Base-by-base conservation (phyloP, 2,329 filamentous ascomycete species). In the Fusarium albosuccineum region DNA sequence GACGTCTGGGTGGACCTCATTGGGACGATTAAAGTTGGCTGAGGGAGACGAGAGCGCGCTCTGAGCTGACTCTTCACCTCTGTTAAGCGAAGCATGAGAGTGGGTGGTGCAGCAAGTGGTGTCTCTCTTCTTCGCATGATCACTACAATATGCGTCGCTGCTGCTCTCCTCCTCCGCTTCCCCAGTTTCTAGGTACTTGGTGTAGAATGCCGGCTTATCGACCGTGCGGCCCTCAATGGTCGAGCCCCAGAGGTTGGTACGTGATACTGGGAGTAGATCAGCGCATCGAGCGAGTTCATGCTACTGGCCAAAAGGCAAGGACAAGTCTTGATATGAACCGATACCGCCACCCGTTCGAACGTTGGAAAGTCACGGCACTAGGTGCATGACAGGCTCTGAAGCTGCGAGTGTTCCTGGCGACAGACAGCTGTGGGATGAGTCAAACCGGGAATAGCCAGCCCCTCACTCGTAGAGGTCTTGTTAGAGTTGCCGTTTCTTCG, bases 321-420 rank as follows among this genome's bases (percentile, higher is more conserved):
- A 22, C 17, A 22, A 22, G 30, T 37, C 50, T 45, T 36, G 30
- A 33, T 50, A 57, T 48, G 40, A 40, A 49, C 29, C 36, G 39
- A 63, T 56, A 44, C 45, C 44, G 17, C 39, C 57, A 48, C 27
- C 29, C 22, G 40, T 37, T 34, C 33, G 36, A 42, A 40, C 40
- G 41, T n/a, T 39, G 48, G 56, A 17, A 54, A 33, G 26, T 39
- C 16, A 57, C 30, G 41, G 40, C 45, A 63, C 66, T 67, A 54
- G 62, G 33, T 54, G 33, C n/a, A 58, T 50, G 30, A 26, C 13
- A 65, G 44, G 17, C 33, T 42, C 46, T 52, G 30, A 37, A 39
- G 52, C n/a, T 55, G 41, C 45, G 34, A 30, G 64, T 51, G 51
- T 67, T 67, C 64, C 64, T 68, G 64, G 67, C 60, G 64, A 65